Evolutionary conservation across 2,329 filamentous ascomycete genomes (phyloP).

Genomic region (Scedosporium minutisporum): DNA sequence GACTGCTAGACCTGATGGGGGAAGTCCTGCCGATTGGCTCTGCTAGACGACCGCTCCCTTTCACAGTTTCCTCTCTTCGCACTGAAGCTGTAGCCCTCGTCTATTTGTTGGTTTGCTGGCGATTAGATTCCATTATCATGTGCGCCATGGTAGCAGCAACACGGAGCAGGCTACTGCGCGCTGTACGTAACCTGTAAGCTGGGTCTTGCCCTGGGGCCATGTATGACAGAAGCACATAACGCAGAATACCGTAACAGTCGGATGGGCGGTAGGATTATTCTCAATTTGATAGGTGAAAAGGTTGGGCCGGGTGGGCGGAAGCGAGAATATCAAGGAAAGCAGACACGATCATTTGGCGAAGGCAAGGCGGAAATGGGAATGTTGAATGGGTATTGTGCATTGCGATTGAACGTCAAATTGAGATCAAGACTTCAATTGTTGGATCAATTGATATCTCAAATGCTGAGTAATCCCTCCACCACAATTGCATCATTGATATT

Average conservation of each 20-base stretch:
- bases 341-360: too few species aligned
- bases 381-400: too few species aligned
- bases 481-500: too few species aligned
- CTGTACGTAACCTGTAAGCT: not conserved
- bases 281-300: not conserved
- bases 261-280: too few species aligned
- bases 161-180: not conserved
- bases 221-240: not conserved
- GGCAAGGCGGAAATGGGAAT: too few species aligned
- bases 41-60: not conserved
- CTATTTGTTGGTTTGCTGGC: not conserved
- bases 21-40: conserved; percentile 3
- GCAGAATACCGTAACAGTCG: not conserved
- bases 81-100: not conserved
- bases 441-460: too few species aligned
- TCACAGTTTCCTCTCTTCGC: not conserved
- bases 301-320: not conserved
- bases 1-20: not conserved
- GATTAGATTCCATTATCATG: not conserved
- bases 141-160: not conserved
- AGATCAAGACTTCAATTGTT: too few species aligned
- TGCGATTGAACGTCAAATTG: too few species aligned
- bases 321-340: too few species aligned
- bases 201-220: not conserved
- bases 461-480: too few species aligned